Evolutionary conservation across 164 flowering plant species (phyloP), one percentile per base, ranked within the genome.

Genomic region (Vitis vinifera): DNA sequence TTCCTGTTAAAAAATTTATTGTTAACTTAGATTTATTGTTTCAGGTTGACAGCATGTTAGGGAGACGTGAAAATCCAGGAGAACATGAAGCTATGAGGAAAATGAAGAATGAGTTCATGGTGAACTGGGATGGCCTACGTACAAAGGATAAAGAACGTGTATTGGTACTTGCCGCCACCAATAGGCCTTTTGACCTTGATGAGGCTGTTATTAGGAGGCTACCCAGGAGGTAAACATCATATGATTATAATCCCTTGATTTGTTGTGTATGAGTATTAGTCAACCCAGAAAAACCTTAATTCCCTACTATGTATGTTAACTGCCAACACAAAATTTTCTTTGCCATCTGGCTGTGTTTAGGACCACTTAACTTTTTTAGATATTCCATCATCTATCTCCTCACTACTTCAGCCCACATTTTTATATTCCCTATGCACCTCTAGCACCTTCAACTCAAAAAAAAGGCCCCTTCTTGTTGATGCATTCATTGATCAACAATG

Each of bases 161-260:
- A 15, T 68, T 94, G 55, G 99, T 94, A 27, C 97, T 94, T 76
- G 99, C 90, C 67, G 99, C 99, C 17, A 94, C 99, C 16, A 94
- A 94, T 77, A 86, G 99, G 75, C 99, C 99, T 73, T 94, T 92
- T 84, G 99, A 94, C 78, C 92, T 90, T 70, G 94, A 90, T 76
- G 94, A 90, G 79, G 94, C 94, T 68, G 94, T 90, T 49, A 84
- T 90, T 62, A 75, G 94, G 73, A 85, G 94, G 85, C 95, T 95
- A 63, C 96, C 99, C 10, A 74, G 99, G 56, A 92, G 99, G 99
- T 95, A 72, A 59, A 13, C 27, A 11, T 47, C 17, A 15, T 55
- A 30, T 44, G 4, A 19, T 16, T 9, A 1, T 51, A 29, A 23
- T 48, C 61, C 29, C 8, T 53, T 8, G 16, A 51, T 30, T 2